These are phyloP conservation scores for Annulohypoxylon moriforme DNA, from an alignment of 495 filamentous ascomycete species.

Conservation along the genomic window DNA sequence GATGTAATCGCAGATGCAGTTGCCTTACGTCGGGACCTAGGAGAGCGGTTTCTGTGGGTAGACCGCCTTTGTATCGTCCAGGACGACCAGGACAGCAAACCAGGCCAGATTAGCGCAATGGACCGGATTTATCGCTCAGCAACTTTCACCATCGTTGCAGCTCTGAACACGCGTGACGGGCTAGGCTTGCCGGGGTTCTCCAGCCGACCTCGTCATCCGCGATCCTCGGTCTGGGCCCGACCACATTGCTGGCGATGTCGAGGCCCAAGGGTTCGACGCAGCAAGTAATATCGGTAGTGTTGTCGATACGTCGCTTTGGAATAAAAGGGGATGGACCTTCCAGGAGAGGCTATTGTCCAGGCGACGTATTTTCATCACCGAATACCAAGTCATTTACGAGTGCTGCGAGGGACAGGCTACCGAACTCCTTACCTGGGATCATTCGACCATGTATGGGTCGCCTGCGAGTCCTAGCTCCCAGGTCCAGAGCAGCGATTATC, in stretches of 20 bases:
- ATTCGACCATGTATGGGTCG: background rate
- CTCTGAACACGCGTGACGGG: background rate
- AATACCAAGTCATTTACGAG: constrained; percentile 40
- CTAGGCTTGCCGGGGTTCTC: background rate
- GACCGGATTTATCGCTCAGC: background rate
- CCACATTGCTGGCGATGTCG: background rate
- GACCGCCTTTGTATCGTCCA: constrained; percentile 5
- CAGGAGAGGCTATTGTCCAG: constrained; percentile 50
- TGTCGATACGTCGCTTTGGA: constrained; percentile 42
- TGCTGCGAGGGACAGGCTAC: constrained; percentile 34
- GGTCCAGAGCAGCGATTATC: background rate
- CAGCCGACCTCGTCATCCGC: background rate
- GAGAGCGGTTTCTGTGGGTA: constrained; percentile 3
- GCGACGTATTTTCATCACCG: constrained; percentile 45
- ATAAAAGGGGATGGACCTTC: constrained; percentile 52
- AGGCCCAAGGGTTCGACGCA: background rate
- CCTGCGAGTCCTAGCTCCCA: too few relatives aligned
- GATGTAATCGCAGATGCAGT: background rate
- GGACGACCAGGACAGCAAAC: background rate
- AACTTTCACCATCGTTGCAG: background rate
- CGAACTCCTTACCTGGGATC: constrained; percentile 40
- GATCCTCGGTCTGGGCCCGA: background rate
- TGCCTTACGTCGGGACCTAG: background rate
- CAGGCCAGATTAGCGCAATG: background rate
- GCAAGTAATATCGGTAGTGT: background rate